Percentiles rank a stretch among this genome's conserved stretches.
Evolutionary conservation across 176 grass and related monocot species (phyloP).

Genomic region (Melocanna baccifera): DNA sequence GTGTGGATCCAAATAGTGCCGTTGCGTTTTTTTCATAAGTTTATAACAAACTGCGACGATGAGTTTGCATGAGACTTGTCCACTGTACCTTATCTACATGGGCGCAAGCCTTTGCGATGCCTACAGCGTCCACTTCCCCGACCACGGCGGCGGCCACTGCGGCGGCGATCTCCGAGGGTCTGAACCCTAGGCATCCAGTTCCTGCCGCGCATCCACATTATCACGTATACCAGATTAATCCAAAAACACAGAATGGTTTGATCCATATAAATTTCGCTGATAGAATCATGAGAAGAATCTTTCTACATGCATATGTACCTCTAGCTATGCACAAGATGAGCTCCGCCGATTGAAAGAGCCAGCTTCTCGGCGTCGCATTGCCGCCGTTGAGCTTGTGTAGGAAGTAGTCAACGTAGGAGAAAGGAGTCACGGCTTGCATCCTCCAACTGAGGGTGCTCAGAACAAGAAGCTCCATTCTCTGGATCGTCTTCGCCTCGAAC

Average conservation of each 20-base stretch:
- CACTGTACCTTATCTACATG: constrained; percentile 58
- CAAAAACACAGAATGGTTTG: neutral
- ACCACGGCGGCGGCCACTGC: constrained; percentile 38
- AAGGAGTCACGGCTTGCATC: constrained; percentile 85
- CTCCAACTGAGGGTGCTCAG: constrained; percentile 80
- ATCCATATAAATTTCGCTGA: neutral
- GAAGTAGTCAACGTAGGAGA: constrained; percentile 84
- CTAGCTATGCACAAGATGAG: constrained; percentile 51
- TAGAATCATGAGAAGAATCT: neutral
- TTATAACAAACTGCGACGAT: neutral
- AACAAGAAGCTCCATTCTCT: constrained; percentile 90
- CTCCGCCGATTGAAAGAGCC: constrained; percentile 37
- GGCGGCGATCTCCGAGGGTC: constrained; percentile 71
- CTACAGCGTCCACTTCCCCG: constrained; percentile 31
- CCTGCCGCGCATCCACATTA: constrained; percentile 32
- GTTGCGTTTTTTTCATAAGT: neutral
- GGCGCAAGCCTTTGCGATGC: constrained; percentile 46
- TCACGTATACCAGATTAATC: neutral
- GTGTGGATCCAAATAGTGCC: constrained; percentile 10
- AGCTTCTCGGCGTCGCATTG: constrained; percentile 24
- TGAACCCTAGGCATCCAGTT: constrained; percentile 54
- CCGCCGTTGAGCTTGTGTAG: constrained; percentile 53
- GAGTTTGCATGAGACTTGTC: neutral
- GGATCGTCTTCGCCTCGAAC: constrained; percentile 73
- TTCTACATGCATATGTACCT: constrained; percentile 40